A percentile compares a stretch with the other conserved stretches of the same genome.
Evolutionary conservation across 208 protist species (phyloP).

Genomic region (Lotmaria passim): DNA sequence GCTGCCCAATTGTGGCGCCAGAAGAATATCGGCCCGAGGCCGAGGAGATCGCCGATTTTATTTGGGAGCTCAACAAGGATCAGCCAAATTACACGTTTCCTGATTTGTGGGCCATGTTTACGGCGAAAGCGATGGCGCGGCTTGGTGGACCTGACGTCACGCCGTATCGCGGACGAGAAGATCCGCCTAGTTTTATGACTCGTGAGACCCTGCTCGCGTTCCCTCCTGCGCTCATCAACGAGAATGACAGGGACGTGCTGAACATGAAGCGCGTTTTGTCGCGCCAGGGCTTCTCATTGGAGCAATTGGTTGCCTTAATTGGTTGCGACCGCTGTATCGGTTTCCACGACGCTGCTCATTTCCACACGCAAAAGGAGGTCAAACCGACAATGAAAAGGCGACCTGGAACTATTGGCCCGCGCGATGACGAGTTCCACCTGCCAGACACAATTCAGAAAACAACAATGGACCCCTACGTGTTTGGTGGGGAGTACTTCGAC

Average conservation of each 20-base stretch:
- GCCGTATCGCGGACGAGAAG: conserved; percentile 58
- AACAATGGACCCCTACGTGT: conserved; percentile 87
- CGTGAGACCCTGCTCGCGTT: conserved; percentile 41
- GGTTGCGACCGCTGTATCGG: conserved; percentile 70
- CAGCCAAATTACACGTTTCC: conserved; percentile 77
- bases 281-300: conserved; percentile 68
- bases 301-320: conserved; percentile 81
- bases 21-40: conserved; percentile 55
- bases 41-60: conserved; percentile 72
- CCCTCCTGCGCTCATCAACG: conserved; percentile 48
- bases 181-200: conserved; percentile 35
- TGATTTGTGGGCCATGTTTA: conserved; percentile 84
- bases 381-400: conserved; percentile 59
- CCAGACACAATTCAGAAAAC: conserved; percentile 68
- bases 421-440: conserved; percentile 53
- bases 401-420: conserved; percentile 37
- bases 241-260: conserved; percentile 69
- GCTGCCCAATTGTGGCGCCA: conserved; percentile 79
- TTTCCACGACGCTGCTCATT: conserved; percentile 74
- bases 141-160: conserved; percentile 77
- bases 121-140: conserved; percentile 69
- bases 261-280: conserved; percentile 78
- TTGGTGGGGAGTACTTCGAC: conserved; percentile 88
- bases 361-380: conserved; percentile 79
- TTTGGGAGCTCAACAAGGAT: conserved; percentile 63